Evolutionary conservation across 176 grass and related monocot genomes (phyloP), one percentile per base, ranked within the genome.

Genomic region (Carex scoparia): DNA sequence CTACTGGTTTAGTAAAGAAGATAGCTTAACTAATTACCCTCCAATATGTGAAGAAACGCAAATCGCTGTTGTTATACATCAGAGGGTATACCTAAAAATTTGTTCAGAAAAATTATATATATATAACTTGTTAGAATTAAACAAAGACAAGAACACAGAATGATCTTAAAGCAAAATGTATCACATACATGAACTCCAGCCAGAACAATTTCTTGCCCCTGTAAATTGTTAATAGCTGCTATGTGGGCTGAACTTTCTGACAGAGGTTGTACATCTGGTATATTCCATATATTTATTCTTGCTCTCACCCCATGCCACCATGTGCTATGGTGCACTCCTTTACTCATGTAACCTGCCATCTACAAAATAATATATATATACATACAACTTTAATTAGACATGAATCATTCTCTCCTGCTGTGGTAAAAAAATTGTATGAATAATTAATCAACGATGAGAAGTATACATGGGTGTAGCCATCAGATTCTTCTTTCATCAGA

Each of bases 121-220:
- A 51, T n/a, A n/a, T n/a, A n/a, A 51, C 48, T 51, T 51, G 2
- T 51, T 51, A 51, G 48, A 51, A 51, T 2, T 51, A 51, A 51
- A 10, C 9, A 51, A 51, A 51, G 1, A 10, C 2, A 51, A 51
- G 9, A 51, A 51, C 48, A 51, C 48, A 51, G 9, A 51, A 51
- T 51, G 9, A 51, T 51, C 48, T 51, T 51, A 51, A 51, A n/a
- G 9, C 18, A 40, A 74, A 48, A 44, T 40, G 7, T 10, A 38
- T 28, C 18, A 75, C 70, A 75, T 79, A 88, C 69, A 7, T 88
- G 86, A 68, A 88, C 81, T 88, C 69, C 68, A 11, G 3, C 68
- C 27, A 70, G 28, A 33, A 88, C 37, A 48, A 16, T 10, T 12
- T 54, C 76, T 14, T 65, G 13, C 2, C 42, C 35, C 37, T 49